Evolutionary conservation across 331 rosid species (phyloP), one percentile per base, ranked within the genome.

Genomic region (Quercus tomentella): DNA sequence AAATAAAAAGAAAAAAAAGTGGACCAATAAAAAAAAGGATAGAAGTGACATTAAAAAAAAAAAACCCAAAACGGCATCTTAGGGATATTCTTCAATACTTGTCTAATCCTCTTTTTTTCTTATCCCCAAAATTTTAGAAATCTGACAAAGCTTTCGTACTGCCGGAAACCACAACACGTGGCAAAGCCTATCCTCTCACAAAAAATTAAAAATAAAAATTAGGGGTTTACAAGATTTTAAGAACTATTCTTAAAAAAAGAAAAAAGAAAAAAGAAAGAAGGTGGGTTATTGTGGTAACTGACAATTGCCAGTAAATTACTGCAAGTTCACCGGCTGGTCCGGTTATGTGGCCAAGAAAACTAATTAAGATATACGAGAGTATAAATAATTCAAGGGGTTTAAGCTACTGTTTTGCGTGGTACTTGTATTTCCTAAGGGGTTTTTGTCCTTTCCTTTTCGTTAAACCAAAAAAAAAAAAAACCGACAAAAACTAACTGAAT

Each of bases 281-380:
- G 70, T 84, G 69, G 80, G 76, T 79, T 77, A 55, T 63, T 74
- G 28, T 49, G 82, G 23, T 51, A 61, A 82, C 83, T 79, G 45
- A 22, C 75, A 81, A 76, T 87, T 74, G 17, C 80, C 80, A 76
- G 90, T 83, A 74, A 80, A 65, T 1, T n/a, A 25, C 25, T 77
- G 75, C 82, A 80, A 73, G 77, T 84, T 75, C 26, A 85, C 93
- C 41, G 86, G 89, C 37, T 81, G 49, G 28, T 75, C 88, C 80
- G 86, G 92, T 89, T 88, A 69, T 77, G 93, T 89, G 91, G 96
- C 81, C 88, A 81, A 70, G 80, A 89, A 83, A 76, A 45, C 67
- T 45, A n/a, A 41, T 41, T 41, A 26, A 51, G 28, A 67, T 67
- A 17, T 43, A n/a, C 4, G 30, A 23, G 30, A 23, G 28, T 12